Percentiles rank a stretch among this genome's conserved stretches.
phyloP scores from a whole-genome alignment of 352 stramenopile genomes.

The Phytophthora chlamydospora region DNA sequence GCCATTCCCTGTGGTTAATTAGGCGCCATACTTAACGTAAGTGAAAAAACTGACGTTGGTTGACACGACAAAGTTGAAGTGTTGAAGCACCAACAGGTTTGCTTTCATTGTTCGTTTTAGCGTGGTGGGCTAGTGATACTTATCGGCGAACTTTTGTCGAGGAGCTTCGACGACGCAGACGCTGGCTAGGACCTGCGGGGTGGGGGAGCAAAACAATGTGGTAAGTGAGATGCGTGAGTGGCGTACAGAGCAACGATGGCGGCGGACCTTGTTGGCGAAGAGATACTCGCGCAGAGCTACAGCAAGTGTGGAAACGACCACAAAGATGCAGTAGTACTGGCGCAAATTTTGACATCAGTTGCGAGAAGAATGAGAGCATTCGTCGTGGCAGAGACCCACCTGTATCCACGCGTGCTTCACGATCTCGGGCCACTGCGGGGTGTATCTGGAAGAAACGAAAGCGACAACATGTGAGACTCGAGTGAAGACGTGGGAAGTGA shows the following conservation, averaged over 20 bases:
- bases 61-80: conserved; percentile 16
- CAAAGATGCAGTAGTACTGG: conserved; percentile 58
- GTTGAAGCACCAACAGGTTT: too few relatives aligned
- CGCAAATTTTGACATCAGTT: not conserved
- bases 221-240: not conserved
- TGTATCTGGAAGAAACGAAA: conserved; percentile 45
- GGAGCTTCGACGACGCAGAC: conserved; percentile 40
- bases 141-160: conserved; percentile 12
- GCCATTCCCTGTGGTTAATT: too few relatives aligned
- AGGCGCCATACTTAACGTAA: too few relatives aligned
- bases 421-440: conserved; percentile 60
- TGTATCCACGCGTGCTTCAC: conserved; percentile 76
- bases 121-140: conserved; percentile 12
- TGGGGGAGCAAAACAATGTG: too few relatives aligned
- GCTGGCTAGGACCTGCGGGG: conserved; percentile 34
- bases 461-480: not conserved
- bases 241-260: not conserved
- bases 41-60: conserved; percentile 5
- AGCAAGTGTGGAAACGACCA: conserved; percentile 38
- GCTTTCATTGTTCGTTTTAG: conserved; percentile 3
- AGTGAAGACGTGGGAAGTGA: not conserved
- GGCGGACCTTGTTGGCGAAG: conserved; percentile 47
- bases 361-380: not conserved
- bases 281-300: conserved; percentile 45
- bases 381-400: conserved; percentile 27